Conservation (phyloP, 305 asterid species). For the Plantago lanceolata region DNA sequence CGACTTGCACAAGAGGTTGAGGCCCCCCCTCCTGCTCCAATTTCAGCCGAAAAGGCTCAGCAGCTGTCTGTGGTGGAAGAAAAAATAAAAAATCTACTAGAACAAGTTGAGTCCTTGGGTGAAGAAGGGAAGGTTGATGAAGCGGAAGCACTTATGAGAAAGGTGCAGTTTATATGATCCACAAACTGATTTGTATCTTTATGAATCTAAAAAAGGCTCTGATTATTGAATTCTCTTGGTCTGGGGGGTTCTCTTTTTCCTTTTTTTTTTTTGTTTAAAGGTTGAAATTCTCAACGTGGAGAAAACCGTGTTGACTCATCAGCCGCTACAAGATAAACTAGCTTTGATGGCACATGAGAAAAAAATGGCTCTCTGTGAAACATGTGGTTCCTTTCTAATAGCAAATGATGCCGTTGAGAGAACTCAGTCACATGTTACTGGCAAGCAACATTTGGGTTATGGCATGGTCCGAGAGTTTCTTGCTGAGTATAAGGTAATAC, state of each 20-base stretch:
- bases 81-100: conserved; percentile 87
- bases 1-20: conserved; percentile 92
- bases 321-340: conserved; percentile 66
- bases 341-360: conserved; percentile 86
- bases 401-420: conserved; percentile 99
- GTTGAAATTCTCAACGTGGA: conserved; percentile 83
- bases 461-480: conserved; percentile 93
- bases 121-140: conserved; percentile 98
- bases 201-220: conserved; percentile 3
- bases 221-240: neutral
- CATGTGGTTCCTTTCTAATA: conserved; percentile 91
- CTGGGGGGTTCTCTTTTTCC: conserved; percentile 4
- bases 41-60: conserved; percentile 88
- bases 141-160: conserved; percentile 98
- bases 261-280: conserved; percentile 31
- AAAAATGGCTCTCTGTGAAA: conserved; percentile 95
- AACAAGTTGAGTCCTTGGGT: conserved; percentile 97
- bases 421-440: conserved; percentile 95
- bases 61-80: conserved; percentile 83
- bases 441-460: conserved; percentile 94
- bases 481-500: conserved; percentile 62
- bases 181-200: neutral
- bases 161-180: conserved; percentile 39
- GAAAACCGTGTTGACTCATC: conserved; percentile 73
- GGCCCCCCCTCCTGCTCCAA: conserved; percentile 82